Conservation (phyloP, 495 filamentous ascomycete species). For the Lophiotrema nucula region DNA sequence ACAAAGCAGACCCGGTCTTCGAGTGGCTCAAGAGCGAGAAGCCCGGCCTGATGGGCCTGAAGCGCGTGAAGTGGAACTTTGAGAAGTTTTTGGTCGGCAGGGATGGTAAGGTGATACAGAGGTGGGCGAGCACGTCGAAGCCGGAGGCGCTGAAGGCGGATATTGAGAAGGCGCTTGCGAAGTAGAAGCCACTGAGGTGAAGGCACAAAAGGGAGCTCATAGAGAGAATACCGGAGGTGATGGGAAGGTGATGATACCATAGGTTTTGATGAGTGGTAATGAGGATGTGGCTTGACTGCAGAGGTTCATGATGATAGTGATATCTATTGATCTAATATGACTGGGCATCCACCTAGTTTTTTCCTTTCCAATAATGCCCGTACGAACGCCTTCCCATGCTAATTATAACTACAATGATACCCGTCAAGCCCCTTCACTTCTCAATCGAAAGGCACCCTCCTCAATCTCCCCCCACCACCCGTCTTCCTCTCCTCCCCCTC, state of each 20-base stretch:
- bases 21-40: constrained; percentile 85
- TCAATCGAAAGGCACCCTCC: constrained; percentile 91
- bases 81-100: constrained; percentile 93
- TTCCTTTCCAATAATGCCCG: not conserved
- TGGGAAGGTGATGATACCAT: not conserved
- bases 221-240: not conserved
- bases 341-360: not conserved
- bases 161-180: constrained; percentile 69
- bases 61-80: constrained; percentile 94
- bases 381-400: not conserved
- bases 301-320: not conserved
- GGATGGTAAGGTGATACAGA: constrained; percentile 75
- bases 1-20: constrained; percentile 73
- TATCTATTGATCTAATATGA: not conserved
- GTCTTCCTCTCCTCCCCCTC: constrained; percentile 81
- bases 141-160: constrained; percentile 71
- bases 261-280: too few species aligned
- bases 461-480: constrained; percentile 59
- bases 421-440: not conserved
- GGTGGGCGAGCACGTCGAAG: constrained; percentile 85
- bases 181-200: too few species aligned
- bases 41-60: constrained; percentile 80
- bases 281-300: not conserved
- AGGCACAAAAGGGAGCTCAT: too few species aligned
- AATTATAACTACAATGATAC: not conserved